These are phyloP conservation scores for Starmerella roubikii DNA, from an alignment of 805 yeast species.

Conservation along the genomic window DNA sequence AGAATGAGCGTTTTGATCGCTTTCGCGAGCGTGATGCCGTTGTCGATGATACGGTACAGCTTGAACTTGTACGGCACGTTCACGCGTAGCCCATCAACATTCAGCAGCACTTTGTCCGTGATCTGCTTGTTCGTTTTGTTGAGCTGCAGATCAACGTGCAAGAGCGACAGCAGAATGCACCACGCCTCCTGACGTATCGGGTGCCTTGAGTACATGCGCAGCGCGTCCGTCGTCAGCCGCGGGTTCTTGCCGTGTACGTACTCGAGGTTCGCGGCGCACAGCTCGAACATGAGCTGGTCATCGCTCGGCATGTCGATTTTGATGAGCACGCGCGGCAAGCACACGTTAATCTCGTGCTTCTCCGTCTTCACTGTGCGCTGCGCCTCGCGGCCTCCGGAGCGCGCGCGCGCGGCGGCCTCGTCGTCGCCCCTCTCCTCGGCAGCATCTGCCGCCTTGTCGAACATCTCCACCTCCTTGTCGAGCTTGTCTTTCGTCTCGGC, in stretches of 20 bases:
- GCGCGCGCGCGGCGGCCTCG: not conserved
- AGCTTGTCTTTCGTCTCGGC: not conserved
- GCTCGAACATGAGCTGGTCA: conserved; percentile 36
- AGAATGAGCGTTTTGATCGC: conserved; percentile 40
- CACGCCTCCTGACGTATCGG: conserved; percentile 32
- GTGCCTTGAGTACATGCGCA: conserved; percentile 37
- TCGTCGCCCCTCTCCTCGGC: not conserved
- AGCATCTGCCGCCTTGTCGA: not conserved
- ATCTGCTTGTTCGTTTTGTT: conserved; percentile 3
- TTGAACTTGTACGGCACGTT: conserved; percentile 59
- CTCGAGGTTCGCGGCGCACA: conserved; percentile 21
- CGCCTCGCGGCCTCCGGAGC: conserved; percentile 1
- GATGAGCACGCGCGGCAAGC: conserved; percentile 19
- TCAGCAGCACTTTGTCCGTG: conserved; percentile 18
- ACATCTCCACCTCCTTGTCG: not conserved
- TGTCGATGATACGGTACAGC: conserved; percentile 69
- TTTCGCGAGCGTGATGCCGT: conserved; percentile 53
- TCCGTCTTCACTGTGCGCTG: conserved; percentile 3
- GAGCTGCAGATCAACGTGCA: conserved; percentile 18
- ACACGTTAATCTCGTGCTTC: conserved; percentile 1
- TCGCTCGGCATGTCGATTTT: conserved; percentile 35
- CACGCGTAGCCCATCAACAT: conserved; percentile 26
- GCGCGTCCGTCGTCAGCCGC: conserved; percentile 26
- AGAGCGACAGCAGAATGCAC: conserved; percentile 27
- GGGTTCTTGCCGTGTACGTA: conserved; percentile 24